phyloP scores from a whole-genome alignment of 2,329 filamentous ascomycete genomes.

The Coniella vitis region DNA sequence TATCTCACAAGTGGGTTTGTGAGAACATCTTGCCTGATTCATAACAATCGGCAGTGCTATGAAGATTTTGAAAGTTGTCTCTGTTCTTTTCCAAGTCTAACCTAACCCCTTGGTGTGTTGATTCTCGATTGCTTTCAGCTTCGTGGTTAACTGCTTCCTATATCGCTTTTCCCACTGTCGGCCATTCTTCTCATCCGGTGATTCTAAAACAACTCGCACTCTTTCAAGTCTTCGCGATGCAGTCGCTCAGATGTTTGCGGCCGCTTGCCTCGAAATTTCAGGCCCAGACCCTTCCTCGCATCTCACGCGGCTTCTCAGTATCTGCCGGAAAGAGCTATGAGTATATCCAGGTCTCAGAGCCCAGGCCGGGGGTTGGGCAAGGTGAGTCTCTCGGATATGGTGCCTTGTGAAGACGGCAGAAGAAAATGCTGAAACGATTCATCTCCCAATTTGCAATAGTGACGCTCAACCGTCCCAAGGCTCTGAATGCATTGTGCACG shows the following conservation, averaged over 20 bases:
- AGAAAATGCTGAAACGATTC: too few relatives aligned
- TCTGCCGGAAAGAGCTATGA: conserved; percentile 54
- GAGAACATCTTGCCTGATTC: too few relatives aligned
- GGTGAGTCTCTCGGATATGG: conserved; percentile 44
- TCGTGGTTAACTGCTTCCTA: too few relatives aligned
- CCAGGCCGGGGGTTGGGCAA: conserved; percentile 83
- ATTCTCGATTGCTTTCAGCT: too few relatives aligned
- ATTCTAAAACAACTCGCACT: not conserved
- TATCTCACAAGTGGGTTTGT: too few relatives aligned
- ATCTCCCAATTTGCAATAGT: conserved; percentile 44
- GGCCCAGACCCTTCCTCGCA: conserved; percentile 48
- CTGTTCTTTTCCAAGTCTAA: too few relatives aligned
- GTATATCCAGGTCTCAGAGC: conserved; percentile 73
- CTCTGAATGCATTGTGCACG: conserved; percentile 87
- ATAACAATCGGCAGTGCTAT: too few relatives aligned
- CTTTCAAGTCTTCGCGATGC: conserved; percentile 30
- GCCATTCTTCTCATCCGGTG: not conserved
- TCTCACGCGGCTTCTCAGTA: conserved; percentile 47
- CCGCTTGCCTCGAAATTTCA: conserved; percentile 56
- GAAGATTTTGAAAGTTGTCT: too few relatives aligned
- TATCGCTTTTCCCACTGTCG: too few relatives aligned
- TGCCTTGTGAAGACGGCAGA: not conserved
- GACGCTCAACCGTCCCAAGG: conserved; percentile 88
- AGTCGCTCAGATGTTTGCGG: conserved; percentile 50
- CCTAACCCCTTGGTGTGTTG: too few relatives aligned